Conservation (phyloP, 352 stramenopile species). For the Phytophthora megakarya region DNA sequence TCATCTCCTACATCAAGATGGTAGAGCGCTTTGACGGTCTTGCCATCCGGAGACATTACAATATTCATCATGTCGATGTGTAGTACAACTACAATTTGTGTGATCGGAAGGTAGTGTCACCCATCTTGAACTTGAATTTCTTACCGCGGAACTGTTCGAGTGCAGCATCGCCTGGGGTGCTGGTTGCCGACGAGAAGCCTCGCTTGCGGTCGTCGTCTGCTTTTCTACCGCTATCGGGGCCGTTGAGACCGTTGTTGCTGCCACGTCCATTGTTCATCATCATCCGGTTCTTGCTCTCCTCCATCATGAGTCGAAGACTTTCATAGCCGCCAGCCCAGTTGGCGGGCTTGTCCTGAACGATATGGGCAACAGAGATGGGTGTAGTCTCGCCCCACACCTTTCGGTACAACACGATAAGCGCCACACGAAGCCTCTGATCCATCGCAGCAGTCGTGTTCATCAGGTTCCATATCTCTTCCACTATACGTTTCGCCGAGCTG, state of each 20-base stretch:
- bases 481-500: constrained; percentile 64
- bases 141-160: constrained; percentile 84
- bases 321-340: constrained; percentile 86
- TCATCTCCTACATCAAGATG: too few species aligned
- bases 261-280: constrained; percentile 38
- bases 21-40: too few species aligned
- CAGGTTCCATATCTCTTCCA: constrained; percentile 72
- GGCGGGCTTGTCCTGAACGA: constrained; percentile 75
- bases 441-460: constrained; percentile 69
- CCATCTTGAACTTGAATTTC: constrained; percentile 87
- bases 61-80: not conserved
- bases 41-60: too few species aligned
- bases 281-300: constrained; percentile 77
- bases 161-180: constrained; percentile 38
- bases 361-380: constrained; percentile 78
- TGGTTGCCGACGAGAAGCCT: constrained; percentile 33
- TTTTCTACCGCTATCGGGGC: constrained; percentile 25
- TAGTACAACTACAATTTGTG: constrained; percentile 63
- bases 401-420: constrained; percentile 76
- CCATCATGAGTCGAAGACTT: constrained; percentile 82
- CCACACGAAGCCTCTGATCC: constrained; percentile 78
- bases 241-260: constrained; percentile 21
- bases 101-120: constrained; percentile 77
- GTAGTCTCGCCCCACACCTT: constrained; percentile 86
- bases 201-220: constrained; percentile 49